Conservation (phyloP, 768 basidiomycete genomes). For the Cantharellus cinnabarinus region DNA sequence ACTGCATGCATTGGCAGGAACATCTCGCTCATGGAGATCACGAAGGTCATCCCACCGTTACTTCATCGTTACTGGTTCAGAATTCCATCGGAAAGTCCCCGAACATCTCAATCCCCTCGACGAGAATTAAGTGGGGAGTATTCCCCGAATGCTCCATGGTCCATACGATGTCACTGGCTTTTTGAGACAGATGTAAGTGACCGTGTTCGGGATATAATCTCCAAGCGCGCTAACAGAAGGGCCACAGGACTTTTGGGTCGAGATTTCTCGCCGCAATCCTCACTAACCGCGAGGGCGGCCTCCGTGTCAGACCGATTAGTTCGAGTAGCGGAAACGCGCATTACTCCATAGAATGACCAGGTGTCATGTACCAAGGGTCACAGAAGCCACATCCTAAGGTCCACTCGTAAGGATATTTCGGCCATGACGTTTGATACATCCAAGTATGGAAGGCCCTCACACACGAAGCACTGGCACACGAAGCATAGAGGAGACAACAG, state of each 20-base stretch:
- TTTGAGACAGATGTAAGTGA: neutral
- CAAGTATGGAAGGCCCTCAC: too few species aligned
- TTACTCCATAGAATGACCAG: too few species aligned
- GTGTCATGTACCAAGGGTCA: too few species aligned
- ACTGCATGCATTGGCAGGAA: neutral
- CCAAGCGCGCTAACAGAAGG: neutral
- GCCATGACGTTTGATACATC: too few species aligned
- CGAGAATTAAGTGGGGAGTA: neutral
- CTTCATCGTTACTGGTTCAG: neutral
- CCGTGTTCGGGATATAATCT: neutral
- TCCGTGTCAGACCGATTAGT: too few species aligned
- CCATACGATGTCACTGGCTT: neutral
- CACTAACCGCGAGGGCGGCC: too few species aligned
- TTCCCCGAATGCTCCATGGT: neutral
- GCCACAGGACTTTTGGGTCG: neutral
- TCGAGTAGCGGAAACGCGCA: too few species aligned
- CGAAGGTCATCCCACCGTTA: neutral
- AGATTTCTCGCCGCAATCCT: neutral
- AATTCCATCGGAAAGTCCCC: neutral
- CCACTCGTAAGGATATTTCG: too few species aligned
- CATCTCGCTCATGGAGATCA: neutral
- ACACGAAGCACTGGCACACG: too few species aligned
- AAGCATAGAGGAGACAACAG: too few species aligned
- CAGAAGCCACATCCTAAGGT: too few species aligned
- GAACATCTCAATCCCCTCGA: neutral